Conservation (phyloP, 2,329 filamentous ascomycete genomes). For the Pezicula neosporulosa region DNA sequence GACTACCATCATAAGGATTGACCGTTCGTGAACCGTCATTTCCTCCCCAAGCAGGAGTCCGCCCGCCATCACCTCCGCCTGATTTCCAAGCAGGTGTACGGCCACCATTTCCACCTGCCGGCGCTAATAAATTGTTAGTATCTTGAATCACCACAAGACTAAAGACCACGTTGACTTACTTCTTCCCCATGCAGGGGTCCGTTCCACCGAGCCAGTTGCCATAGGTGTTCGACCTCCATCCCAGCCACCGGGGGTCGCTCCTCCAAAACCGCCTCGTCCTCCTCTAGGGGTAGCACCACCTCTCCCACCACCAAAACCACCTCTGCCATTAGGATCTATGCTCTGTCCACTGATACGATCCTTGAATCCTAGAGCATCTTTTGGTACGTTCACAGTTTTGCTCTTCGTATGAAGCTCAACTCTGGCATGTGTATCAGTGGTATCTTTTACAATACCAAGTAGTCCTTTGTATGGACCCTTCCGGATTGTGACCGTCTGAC, state of each 20-base stretch:
- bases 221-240: constrained; percentile 69
- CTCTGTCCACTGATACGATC: constrained; percentile 76
- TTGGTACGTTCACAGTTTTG: constrained; percentile 83
- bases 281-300: constrained; percentile 38
- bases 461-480: constrained; percentile 90
- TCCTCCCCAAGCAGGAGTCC: constrained; percentile 64
- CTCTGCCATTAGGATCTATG: constrained; percentile 64
- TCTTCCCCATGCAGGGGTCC: constrained; percentile 75
- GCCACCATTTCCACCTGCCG: constrained; percentile 46
- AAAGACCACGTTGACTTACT: constrained; percentile 47
- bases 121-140: constrained; percentile 34
- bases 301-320: constrained; percentile 38
- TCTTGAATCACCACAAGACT: not conserved
- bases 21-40: constrained; percentile 62
- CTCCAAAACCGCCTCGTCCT: constrained; percentile 43
- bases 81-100: constrained; percentile 68
- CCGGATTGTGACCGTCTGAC: constrained; percentile 85
- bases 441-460: constrained; percentile 92
- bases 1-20: constrained; percentile 61
- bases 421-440: constrained; percentile 79
- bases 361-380: constrained; percentile 79
- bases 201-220: constrained; percentile 54
- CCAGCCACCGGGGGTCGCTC: constrained; percentile 51
- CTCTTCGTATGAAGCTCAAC: constrained; percentile 93
- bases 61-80: constrained; percentile 41